Evolutionary conservation across 1,284 basidiomycete species (phyloP).

Genomic region (Trametes pubescens): DNA sequence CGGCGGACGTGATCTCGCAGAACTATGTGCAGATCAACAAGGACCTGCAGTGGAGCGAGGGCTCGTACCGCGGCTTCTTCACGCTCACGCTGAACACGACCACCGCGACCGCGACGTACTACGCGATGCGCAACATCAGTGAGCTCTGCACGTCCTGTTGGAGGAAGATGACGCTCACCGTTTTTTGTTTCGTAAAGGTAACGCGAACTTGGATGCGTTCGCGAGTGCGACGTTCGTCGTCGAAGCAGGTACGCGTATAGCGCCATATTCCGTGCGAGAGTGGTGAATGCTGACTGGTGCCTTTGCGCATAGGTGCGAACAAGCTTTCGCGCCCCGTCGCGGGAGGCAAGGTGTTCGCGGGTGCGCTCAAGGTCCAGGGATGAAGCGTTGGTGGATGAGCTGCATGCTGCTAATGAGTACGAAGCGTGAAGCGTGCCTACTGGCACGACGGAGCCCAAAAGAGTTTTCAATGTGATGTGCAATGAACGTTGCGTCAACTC

Average conservation of each 20-base stretch:
- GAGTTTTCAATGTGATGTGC: too few relatives aligned
- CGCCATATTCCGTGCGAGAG: background rate
- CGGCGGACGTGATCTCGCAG: slow-evolving; percentile 52
- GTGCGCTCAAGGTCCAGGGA: slow-evolving; percentile 45
- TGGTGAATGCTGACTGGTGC: background rate
- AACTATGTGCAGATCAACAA: slow-evolving; percentile 54
- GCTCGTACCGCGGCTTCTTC: slow-evolving; percentile 70
- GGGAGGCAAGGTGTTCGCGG: slow-evolving; percentile 54
- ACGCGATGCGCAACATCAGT: slow-evolving; percentile 65
- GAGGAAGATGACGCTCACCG: background rate
- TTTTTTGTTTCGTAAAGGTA: slow-evolving; percentile 43
- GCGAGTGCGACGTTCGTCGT: slow-evolving; percentile 56
- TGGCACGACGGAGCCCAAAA: too few relatives aligned
- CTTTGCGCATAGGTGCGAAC: slow-evolving; percentile 49
- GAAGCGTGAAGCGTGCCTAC: background rate
- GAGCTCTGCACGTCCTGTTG: slow-evolving; percentile 30
- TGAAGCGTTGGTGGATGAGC: background rate
- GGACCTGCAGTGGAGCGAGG: slow-evolving; percentile 73
- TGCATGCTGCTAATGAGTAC: background rate
- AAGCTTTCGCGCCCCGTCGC: slow-evolving; percentile 64
- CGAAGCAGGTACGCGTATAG: slow-evolving; percentile 43
- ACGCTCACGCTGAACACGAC: slow-evolving; percentile 57
- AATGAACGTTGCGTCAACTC: too few relatives aligned
- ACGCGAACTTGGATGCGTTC: slow-evolving; percentile 59
- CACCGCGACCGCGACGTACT: slow-evolving; percentile 63